Evolutionary conservation across 1,284 basidiomycete genomes (phyloP), one percentile per base, ranked within the genome.

Genomic region (Sporisorium scitamineum): DNA sequence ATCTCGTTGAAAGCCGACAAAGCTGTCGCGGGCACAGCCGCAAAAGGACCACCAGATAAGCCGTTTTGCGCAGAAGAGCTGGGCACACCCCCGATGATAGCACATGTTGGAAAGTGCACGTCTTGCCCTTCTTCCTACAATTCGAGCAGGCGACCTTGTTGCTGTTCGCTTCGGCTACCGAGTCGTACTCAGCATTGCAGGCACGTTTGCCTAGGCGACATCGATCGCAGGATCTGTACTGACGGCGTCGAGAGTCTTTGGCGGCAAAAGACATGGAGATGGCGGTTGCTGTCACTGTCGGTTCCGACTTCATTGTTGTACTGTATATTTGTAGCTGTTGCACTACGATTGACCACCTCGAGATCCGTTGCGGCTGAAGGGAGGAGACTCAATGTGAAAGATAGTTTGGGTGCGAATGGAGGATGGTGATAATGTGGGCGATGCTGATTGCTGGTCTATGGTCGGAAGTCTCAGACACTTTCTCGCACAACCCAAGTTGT

Each of bases 221-320:
- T 39, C 57, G 61, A 39, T 70, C 67, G 48, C 61, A 70, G n/a
- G 67, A 70, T 14, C 67, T 61, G 26, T 63, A 70, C 42, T 63
- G 67, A 32, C 67, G 67, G 26, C 66, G 60, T n/a, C 51, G 59
- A 32, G 64, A 45, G 11, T 67, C 58, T 55, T 61, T 67, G 31
- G 20, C n/a, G 22, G 22, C 39, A 29, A 14, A 44, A 11, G 45
- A 31, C 11, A 41, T 9, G 14, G 47, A 10, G 29, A 51, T 22
- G 27, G 56, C 32, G 18, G 42, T 13, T 14, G 41, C 42, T 45
- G 54, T 7, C 9, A 5, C 27, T 4, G 27, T 29, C 11, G 32
- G 2, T 42, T 54, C 27, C 2, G 47, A 24, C 22, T 52, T 56
- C 55, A 53, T 57, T 34, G 47, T 20, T 37, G 61, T 27, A 4